Base-by-base conservation (phyloP, 78 protist species). In the Guillardia theta region DNA sequence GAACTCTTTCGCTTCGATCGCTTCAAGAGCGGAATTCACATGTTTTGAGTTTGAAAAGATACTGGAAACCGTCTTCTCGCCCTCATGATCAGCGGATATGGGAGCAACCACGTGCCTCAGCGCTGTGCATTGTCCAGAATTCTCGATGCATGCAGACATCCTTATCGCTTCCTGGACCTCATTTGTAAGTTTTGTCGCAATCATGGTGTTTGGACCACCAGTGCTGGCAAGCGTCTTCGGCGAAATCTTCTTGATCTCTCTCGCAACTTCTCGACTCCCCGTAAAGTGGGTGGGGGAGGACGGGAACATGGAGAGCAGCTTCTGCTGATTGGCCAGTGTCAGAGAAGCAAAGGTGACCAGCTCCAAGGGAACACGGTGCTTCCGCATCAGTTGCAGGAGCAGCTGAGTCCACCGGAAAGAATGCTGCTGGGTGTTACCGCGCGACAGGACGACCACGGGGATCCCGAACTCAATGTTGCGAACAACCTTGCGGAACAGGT, bases 401-500 rank as follows among this genome's bases (percentile, higher is more conserved):
- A 77, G n/a, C n/a, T 36, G 88, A 24, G 41, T 22, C 95, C 95
- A 94, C 33, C 94, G 93, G 93, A 62, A 92, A 44, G 1, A 41
- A 70, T 92, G 92, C 88, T 94, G 96, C 22, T 64, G 1, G 47
- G 96, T 94, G 78, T 94, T 64, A 43, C 78, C 15, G 37, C 96
- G 54, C 8, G 96, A 94, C 76, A 94, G 94, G 46, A 94, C 88
- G 41, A 64, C 64, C 47, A 64, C 92, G 43, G 96, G 96, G 43
- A 94, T 90, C 45, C 96, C 96, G 9, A 92, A 27, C 88, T 94
- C 96, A 18, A 94, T 0, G 93, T 92, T 64, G 44, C 96, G 83
- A 33, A 94, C 21, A 39, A 41, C 41, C 64, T 80, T 93, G 30
- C 50, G 58, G 58, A 48, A 88, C 39, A 94, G 92, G 92, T 94